Conservation (phyloP, 139 green algal species). For the Ettlia oleoabundans region DNA sequence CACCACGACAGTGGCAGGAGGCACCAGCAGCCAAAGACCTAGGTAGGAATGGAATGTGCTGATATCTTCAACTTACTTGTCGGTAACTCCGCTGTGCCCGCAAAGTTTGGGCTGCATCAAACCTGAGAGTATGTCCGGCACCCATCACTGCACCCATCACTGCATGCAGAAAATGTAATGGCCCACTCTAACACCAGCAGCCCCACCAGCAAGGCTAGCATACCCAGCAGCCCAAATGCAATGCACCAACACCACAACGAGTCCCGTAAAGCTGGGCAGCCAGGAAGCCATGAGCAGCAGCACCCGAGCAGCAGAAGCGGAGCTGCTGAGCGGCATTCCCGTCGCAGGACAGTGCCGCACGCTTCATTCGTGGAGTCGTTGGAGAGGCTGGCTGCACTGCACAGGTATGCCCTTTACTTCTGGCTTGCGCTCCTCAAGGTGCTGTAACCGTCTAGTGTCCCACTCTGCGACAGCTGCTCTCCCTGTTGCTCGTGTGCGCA, state of each 20-base stretch:
- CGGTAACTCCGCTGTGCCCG: too few species aligned
- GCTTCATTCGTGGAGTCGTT: neutral
- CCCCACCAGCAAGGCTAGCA: neutral
- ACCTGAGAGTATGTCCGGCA: too few species aligned
- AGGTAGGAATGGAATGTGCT: too few species aligned
- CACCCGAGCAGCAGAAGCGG: too few species aligned
- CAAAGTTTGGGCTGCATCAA: too few species aligned
- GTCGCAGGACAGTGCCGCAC: neutral
- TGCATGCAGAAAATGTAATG: neutral
- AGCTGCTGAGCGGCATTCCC: too few species aligned
- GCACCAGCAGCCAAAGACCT: neutral
- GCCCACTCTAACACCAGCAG: constrained; percentile 2
- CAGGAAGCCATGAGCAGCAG: neutral
- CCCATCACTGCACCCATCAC: too few species aligned
- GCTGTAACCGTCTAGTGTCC: neutral
- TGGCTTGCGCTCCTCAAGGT: too few species aligned
- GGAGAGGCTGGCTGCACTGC: neutral
- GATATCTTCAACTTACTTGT: too few species aligned
- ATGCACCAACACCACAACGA: neutral
- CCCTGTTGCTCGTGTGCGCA: neutral
- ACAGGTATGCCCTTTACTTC: neutral
- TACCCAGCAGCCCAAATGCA: neutral
- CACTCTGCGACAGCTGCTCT: neutral
- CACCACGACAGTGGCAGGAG: too few species aligned
- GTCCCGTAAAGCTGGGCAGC: too few species aligned